Base-by-base conservation (phyloP, 2,329 filamentous ascomycete species). In the Ceratocystis eucalypticola region DNA sequence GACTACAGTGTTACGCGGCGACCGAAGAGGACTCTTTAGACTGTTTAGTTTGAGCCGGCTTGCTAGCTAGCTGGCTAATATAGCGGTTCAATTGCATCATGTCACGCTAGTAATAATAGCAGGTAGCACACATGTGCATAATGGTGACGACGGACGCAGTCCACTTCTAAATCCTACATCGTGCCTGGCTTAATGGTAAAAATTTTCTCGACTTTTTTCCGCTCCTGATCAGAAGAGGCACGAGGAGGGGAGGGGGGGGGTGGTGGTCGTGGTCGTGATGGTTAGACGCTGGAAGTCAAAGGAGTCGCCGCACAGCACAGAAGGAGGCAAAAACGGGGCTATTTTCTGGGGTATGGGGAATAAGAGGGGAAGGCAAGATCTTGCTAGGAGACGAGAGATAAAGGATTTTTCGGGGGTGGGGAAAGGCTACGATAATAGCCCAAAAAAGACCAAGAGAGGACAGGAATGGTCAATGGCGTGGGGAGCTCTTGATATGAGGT, bases 291-390 rank as follows among this genome's bases (percentile, higher is more conserved):
- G 28, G 50, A 55, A 28, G 25, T n/a, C n/a, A 5, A 53, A 17
- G 22, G 22, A 55, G 50, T 8, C 5, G 25, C 22, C 50, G 28
- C 28, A 28, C 28, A 28, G 50, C 50, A 55, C 50, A 53, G 5
- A 28, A 30, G 50, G 12, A 28, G 50, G 17, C 17, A 22, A 55
- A 55, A 30, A 55, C 50, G 7, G 50, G 25, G 50, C 50, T 55
- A 55, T 55, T 55, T 55, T 55, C 50, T 28, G 50, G 50, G 50
- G 50, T 55, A 55, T 55, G 50, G 50, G 50, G 50, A 55, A 55
- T 30, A 55, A 55, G 50, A 55, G 50, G 25, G 50, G 25, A 55
- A 25, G 25, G 50, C 8, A 7, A 55, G 50, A 55, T 50, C 46
- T 50, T 50, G 6, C 46, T 8, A 55, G 6, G 7, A 55, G 50